phyloP scores from a whole-genome alignment of 108 stramenopile genomes.

The Mediolabrus comicus region DNA sequence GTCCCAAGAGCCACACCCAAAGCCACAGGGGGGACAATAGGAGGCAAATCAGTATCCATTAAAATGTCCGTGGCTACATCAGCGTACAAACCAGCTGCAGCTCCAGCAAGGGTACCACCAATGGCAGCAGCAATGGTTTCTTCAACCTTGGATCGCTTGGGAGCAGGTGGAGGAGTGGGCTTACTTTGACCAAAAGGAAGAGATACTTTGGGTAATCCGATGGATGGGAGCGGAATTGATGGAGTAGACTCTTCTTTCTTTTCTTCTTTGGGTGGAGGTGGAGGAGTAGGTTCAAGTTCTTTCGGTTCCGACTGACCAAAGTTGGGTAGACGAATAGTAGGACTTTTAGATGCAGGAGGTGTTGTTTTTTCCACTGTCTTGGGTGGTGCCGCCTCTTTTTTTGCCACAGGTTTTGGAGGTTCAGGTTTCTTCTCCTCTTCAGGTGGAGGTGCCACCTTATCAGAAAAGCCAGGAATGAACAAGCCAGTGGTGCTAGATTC shows the following conservation, averaged over 20 bases:
- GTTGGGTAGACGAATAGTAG: slow-evolving; percentile 9
- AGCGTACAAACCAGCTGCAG: slow-evolving; percentile 24
- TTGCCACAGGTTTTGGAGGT: background rate
- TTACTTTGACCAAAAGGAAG: background rate
- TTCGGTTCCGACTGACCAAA: slow-evolving; percentile 4
- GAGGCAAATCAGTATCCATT: slow-evolving; percentile 24
- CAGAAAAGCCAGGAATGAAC: slow-evolving; percentile 42
- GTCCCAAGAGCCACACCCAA: slow-evolving; percentile 36
- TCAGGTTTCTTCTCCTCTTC: slow-evolving; percentile 1
- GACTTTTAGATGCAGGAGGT: background rate
- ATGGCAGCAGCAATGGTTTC: slow-evolving; percentile 48
- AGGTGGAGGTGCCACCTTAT: slow-evolving; percentile 14
- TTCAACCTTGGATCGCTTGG: background rate
- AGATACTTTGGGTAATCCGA: background rate
- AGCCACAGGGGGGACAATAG: slow-evolving; percentile 49
- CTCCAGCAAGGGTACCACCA: slow-evolving; percentile 43
- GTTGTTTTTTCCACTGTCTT: slow-evolving; percentile 1
- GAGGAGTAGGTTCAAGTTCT: slow-evolving; percentile 9
- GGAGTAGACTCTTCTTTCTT: background rate
- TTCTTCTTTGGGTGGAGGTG: slow-evolving; percentile 5
- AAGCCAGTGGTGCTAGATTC: slow-evolving; percentile 32
- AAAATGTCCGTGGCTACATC: slow-evolving; percentile 31
- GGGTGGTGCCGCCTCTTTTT: background rate
- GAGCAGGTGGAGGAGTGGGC: slow-evolving; percentile 1
- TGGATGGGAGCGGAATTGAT: background rate